Evolutionary conservation across 2,329 filamentous ascomycete species (phyloP).

Genomic region (Neophaeococcomyces aloes): DNA sequence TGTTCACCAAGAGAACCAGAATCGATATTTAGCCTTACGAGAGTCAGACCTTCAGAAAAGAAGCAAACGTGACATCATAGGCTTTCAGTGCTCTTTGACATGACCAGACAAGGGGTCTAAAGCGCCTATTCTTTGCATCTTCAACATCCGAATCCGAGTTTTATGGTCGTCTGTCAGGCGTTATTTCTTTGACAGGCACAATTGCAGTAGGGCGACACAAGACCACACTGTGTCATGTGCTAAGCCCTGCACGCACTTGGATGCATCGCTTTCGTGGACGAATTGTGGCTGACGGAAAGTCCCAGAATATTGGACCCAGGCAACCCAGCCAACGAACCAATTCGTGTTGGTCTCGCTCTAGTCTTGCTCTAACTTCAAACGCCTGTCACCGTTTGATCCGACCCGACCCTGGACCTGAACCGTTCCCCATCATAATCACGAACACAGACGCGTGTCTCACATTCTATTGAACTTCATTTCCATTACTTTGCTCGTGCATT

Average conservation of each 20-base stretch:
- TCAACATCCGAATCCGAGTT: too few species aligned
- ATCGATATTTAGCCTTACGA: too few species aligned
- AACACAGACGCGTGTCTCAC: neutral
- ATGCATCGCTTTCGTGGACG: constrained; percentile 8
- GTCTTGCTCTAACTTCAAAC: constrained; percentile 2
- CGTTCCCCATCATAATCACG: constrained; percentile 6
- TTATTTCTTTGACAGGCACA: too few species aligned
- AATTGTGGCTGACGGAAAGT: constrained; percentile 7
- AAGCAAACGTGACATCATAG: too few species aligned
- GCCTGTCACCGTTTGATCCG: constrained; percentile 1
- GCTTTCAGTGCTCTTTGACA: too few species aligned
- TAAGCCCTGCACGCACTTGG: constrained; percentile 5
- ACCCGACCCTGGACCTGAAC: constrained; percentile 5
- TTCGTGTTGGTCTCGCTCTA: neutral
- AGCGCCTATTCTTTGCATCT: too few species aligned
- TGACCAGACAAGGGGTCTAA: too few species aligned
- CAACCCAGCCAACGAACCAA: constrained; percentile 5
- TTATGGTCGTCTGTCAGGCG: too few species aligned
- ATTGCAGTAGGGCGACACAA: too few species aligned
- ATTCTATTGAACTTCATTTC: neutral
- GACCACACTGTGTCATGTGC: too few species aligned
- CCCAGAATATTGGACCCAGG: neutral
- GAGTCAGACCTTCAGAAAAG: too few species aligned
- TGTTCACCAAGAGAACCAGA: too few species aligned
- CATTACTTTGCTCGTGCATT: constrained; percentile 2